Evolutionary conservation across 495 filamentous ascomycete species (phyloP).

Genomic region (Talaromyces thailandensis): DNA sequence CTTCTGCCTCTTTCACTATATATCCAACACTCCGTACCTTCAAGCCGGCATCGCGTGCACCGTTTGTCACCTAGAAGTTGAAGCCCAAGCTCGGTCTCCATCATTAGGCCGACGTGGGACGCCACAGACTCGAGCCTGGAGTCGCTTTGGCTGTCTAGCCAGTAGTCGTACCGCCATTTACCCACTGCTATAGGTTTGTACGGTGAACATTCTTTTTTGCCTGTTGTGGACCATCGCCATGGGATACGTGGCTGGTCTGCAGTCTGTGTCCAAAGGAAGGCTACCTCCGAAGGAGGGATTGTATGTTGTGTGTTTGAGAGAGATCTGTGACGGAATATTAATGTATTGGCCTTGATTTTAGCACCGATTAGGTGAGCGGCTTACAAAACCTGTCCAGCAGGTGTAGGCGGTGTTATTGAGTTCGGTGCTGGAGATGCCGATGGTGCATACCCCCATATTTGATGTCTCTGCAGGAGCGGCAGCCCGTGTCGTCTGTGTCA

Average conservation of each 20-base stretch:
- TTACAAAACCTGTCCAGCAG: background rate
- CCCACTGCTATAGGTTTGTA: background rate
- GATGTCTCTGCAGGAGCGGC: background rate
- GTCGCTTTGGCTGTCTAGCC: background rate
- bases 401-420: background rate
- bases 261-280: background rate
- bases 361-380: background rate
- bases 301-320: background rate
- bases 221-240: background rate
- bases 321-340: background rate
- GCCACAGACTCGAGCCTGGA: background rate
- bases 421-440: background rate
- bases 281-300: background rate
- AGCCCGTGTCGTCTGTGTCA: background rate
- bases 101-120: background rate
- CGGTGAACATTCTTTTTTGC: background rate
- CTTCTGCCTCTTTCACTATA: background rate
- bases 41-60: background rate
- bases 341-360: background rate
- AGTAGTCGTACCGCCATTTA: background rate
- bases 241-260: background rate
- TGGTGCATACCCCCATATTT: background rate
- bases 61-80: background rate
- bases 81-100: slow-evolving; percentile 1
- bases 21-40: background rate